Conservation (phyloP, 1,284 basidiomycete genomes). For the Boletus smithii region DNA sequence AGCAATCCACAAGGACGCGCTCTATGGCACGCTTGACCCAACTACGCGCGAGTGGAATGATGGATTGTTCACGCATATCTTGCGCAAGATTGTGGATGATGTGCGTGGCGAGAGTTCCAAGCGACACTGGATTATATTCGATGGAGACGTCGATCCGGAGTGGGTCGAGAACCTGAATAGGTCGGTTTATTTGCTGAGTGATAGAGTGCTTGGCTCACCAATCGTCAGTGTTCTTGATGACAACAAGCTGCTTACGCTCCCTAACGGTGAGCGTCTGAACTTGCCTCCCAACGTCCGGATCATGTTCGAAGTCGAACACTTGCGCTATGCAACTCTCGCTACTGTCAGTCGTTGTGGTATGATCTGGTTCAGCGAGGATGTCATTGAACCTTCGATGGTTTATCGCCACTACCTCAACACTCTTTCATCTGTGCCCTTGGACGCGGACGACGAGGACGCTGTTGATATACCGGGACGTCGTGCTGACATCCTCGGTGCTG, state of each 20-base stretch:
- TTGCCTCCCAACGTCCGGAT: slow-evolving; percentile 96
- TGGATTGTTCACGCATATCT: slow-evolving; percentile 95
- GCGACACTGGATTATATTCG: slow-evolving; percentile 99
- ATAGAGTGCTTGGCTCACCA: slow-evolving; percentile 11
- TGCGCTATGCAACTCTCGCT: slow-evolving; percentile 95
- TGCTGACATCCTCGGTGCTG: slow-evolving; percentile 48
- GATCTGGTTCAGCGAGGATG: slow-evolving; percentile 99
- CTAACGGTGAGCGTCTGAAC: slow-evolving; percentile 97
- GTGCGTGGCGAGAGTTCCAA: slow-evolving; percentile 96
- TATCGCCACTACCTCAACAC: slow-evolving; percentile 86
- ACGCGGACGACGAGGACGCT: slow-evolving; percentile 86
- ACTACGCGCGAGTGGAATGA: slow-evolving; percentile 99
- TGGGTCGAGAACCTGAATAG: slow-evolving; percentile 99
- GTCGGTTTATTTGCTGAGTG: slow-evolving; percentile 41
- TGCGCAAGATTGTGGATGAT: slow-evolving; percentile 98
- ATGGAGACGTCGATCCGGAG: slow-evolving; percentile 99
- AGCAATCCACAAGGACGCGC: slow-evolving; percentile 96
- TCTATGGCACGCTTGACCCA: slow-evolving; percentile 95
- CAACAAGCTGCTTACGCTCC: slow-evolving; percentile 96
- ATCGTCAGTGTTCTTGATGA: slow-evolving; percentile 88
- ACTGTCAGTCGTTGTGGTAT: slow-evolving; percentile 99
- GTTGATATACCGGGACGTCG: slow-evolving; percentile 61
- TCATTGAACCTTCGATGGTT: slow-evolving; percentile 89
- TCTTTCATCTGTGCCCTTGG: slow-evolving; percentile 75
- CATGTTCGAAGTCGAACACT: slow-evolving; percentile 99